Base-by-base conservation (phyloP, 208 protist species). In the Trypanosoma congolense region DNA sequence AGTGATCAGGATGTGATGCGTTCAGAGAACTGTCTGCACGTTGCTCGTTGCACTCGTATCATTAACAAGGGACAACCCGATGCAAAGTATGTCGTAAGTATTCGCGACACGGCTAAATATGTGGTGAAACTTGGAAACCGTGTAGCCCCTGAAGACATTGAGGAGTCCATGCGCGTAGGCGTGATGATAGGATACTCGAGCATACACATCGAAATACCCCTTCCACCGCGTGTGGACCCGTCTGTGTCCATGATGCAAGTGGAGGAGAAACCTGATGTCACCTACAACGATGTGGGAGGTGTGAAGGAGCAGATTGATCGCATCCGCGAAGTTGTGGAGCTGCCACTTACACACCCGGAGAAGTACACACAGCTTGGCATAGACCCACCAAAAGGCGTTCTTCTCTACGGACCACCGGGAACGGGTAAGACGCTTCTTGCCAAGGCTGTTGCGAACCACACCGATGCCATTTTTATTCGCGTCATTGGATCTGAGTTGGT, bases 161-260 rank as follows among this genome's bases (percentile, higher is more conserved):
- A 99, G 75, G 98, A 99, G 80, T 98, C 93, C 36, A 99, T 99
- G 97, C 94, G 99, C 48, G 98, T 99, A 18, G 98, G 98, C 46
- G 87, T 97, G 21, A 61, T 90, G 24, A 83, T 98, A 56, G 97
- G 98, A 51, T 95, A 98, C 49, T 96, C 72, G 55, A 99, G 99
- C 62, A 99, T 99, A 70, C 91, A 98, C 71, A 99, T 99, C 76
- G 95, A 99, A 74, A 97, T 99, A 48, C 98, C 98, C 22, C 94
- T 99, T 33, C 99, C 98, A n/a, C 98, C 99, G 16, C 95, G 97
- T 62, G 99, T 99, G 68, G 99, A 99, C 73, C 97, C 98, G 8
- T 97, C 94, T 19, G 98, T 99, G 4, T 99, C 98, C 2, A 99
- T 99, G 94, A 99, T 99, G 99, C 90, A 98, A 70, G 98, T 97